Evolutionary conservation across 805 yeast species (phyloP).

Genomic region (Myxozyma neglecta): DNA sequence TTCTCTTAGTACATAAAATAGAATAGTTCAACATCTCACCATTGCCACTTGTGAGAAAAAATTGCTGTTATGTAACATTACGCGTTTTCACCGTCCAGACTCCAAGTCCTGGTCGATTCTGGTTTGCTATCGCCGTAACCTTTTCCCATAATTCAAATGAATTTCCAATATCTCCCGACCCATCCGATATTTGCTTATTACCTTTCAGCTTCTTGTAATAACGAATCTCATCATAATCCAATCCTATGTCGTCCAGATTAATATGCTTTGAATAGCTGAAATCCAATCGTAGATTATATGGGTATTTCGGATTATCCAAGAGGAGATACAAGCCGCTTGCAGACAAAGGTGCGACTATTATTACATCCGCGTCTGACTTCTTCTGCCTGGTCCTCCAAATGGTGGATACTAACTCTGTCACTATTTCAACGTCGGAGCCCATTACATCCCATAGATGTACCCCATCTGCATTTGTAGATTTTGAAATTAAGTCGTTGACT

Average conservation of each 20-base stretch:
- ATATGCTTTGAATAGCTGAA: constrained; percentile 22
- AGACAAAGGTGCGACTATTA: constrained; percentile 40
- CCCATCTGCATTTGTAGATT: not conserved
- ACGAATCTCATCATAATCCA: constrained; percentile 13
- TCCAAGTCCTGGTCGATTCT: constrained; percentile 30
- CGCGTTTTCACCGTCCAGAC: constrained; percentile 22
- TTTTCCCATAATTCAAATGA: constrained; percentile 13
- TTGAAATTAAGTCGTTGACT: not conserved
- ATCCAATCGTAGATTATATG: constrained; percentile 12
- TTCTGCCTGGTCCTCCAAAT: constrained; percentile 14
- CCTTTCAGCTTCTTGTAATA: not conserved
- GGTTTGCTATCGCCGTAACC: not conserved
- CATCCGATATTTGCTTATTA: too few relatives aligned
- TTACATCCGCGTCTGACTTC: constrained; percentile 17
- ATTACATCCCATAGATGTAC: constrained; percentile 48
- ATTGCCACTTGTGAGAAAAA: too few relatives aligned
- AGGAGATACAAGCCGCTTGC: constrained; percentile 16
- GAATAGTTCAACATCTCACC: too few relatives aligned
- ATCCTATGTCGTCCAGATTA: constrained; percentile 30
- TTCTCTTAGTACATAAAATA: too few relatives aligned
- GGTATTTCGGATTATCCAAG: not conserved
- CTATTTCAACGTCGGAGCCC: constrained; percentile 45
- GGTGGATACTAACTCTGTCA: constrained; percentile 36
- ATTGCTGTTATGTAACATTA: not conserved
- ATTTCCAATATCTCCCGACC: too few relatives aligned